A percentile compares a stretch with the other conserved stretches of the same genome.
These are phyloP conservation scores for Globisporangium takayamanum DNA, from an alignment of 352 stramenopile genomes.

Conservation along the genomic window DNA sequence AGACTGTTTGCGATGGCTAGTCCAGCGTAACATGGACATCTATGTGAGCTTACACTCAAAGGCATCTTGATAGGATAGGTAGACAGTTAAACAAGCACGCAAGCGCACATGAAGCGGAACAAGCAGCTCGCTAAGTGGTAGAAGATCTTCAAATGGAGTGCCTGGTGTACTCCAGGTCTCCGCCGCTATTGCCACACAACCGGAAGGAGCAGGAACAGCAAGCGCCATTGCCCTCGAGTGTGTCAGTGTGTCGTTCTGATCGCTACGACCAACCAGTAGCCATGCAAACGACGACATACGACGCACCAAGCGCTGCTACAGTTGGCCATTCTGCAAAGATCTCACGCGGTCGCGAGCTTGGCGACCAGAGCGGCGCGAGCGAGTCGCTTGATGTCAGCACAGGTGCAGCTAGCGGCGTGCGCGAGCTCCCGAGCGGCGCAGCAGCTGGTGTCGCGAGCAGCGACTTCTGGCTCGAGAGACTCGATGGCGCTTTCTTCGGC, in stretches of 20 bases:
- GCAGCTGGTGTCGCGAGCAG: conserved; percentile 2
- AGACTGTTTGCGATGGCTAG: conserved; percentile 11
- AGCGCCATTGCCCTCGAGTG: not conserved
- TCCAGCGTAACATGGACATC: not conserved
- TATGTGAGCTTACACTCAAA: not conserved
- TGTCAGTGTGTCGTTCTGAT: not conserved
- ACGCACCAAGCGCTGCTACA: conserved; percentile 13
- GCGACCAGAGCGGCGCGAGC: conserved; percentile 37
- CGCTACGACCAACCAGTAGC: not conserved
- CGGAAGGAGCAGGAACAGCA: not conserved
- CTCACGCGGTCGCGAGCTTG: conserved; percentile 21
- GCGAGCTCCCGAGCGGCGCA: conserved; percentile 1
- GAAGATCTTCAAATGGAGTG: conserved; percentile 38
- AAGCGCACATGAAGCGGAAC: conserved; percentile 22
- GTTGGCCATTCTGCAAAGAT: conserved; percentile 65
- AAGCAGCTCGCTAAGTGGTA: conserved; percentile 18
- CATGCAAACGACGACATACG: not conserved
- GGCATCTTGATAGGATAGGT: not conserved
- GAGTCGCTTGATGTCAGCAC: conserved; percentile 24
- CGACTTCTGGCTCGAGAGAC: conserved; percentile 11
- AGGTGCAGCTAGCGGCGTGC: conserved; percentile 19
- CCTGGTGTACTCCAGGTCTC: conserved; percentile 47
- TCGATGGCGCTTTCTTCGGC: conserved; percentile 12
- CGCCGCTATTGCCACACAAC: conserved; percentile 13
- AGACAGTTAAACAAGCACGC: not conserved